Evolutionary conservation across 306 rosid genomes (phyloP).

Genomic region (Prinsepia uniflora): DNA sequence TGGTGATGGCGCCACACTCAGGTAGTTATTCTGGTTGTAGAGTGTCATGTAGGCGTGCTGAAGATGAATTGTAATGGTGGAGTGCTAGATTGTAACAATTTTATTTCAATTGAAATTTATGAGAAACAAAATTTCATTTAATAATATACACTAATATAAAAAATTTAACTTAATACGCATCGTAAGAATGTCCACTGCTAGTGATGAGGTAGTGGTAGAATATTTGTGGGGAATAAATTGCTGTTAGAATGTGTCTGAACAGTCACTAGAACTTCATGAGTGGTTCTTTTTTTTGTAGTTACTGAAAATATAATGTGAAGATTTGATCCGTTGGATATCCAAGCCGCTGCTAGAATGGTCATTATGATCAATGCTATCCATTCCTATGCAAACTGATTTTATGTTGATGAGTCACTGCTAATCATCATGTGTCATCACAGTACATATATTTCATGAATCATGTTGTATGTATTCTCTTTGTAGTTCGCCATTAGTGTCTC

Average conservation of each 20-base stretch:
- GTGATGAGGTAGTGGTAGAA: no score
- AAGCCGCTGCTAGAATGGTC: background rate
- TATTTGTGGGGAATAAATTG: no score
- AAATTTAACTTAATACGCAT: no score
- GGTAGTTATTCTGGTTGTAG: background rate
- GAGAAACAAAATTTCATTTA: no score
- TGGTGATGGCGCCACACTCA: background rate
- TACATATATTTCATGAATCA: background rate
- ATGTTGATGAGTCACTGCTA: background rate
- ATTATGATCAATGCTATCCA: background rate
- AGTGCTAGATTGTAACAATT: background rate
- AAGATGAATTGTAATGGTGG: background rate
- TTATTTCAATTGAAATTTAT: no score
- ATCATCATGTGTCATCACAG: background rate
- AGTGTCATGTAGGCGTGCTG: background rate
- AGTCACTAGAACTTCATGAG: background rate
- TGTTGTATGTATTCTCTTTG: background rate
- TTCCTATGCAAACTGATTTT: background rate
- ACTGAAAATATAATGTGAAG: background rate
- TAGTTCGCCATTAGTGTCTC: background rate
- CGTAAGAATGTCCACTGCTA: no score
- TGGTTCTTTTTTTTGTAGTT: background rate
- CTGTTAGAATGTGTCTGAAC: background rate
- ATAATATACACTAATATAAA: no score
- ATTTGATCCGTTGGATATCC: background rate